Base-by-base conservation (phyloP, 148 eudicot genomes). In the Polygonum maritimum region DNA sequence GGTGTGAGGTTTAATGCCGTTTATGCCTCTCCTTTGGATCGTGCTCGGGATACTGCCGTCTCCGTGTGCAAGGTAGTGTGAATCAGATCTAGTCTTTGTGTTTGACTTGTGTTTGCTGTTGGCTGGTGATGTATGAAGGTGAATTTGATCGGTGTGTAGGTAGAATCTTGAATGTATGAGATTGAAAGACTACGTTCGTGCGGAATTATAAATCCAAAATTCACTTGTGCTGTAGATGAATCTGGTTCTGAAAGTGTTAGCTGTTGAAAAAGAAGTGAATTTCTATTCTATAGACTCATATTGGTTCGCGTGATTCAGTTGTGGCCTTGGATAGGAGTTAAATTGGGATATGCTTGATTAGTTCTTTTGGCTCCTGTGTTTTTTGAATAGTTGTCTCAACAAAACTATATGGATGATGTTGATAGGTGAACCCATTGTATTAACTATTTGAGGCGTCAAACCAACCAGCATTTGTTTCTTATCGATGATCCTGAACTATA, bases 21-120 rank as follows among this genome's bases (percentile, higher is more conserved):
- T 57, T 94, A 92, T 77, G 33, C 93, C 2, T 94, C 98, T 2
- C 98, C 98, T 1, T 87, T 94, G 84, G 97, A 92, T 86, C 93
- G 96, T 38, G 98, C 97, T 22, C 88, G 92, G 48, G 78, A 83
- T 38, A 94, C 98, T 71, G 97, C 98, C 5, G 18, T 80, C 78
- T 86, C 91, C 2, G 87, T 94, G 74, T 91, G 97, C 76, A 97
- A 89, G 94, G 98, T 93, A 76, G 9, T 44, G 47, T 44, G 47
- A 44, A 44, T 44, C 9, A 6, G 47, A 44, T 44, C 1, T 6
- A 44, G 9, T 44, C 47, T 44, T 44, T 2, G 9, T 44, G 6
- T 44, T 44, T 44, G 55, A 51, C 16, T 51, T 51, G 19, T 51
- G 16, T 15, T 51, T 18, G 55, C 55, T 18, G 4, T 51, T 51